Conservation (phyloP, 2,329 filamentous ascomycete species). For the Xylariomycetidae sp. region DNA sequence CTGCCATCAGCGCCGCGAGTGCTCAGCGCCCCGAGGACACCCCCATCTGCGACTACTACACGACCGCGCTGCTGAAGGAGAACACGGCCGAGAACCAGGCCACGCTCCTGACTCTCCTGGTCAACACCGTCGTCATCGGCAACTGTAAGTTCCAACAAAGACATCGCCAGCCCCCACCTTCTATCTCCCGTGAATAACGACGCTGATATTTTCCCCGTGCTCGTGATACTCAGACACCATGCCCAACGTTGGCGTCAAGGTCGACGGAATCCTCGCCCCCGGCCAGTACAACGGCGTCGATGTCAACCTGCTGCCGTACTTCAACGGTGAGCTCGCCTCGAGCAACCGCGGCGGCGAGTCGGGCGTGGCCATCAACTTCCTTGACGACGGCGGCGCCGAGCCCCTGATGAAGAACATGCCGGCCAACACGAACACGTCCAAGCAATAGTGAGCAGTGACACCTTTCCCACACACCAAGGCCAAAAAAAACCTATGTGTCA, state of each 20-base stretch:
- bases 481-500: no score
- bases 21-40: constrained; percentile 44
- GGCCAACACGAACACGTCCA: constrained; percentile 42
- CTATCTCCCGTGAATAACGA: constrained; percentile 1
- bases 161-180: not conserved
- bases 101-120: constrained; percentile 50
- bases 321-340: constrained; percentile 49
- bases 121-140: constrained; percentile 62
- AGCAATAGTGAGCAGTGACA: constrained; percentile 47
- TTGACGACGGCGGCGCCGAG: constrained; percentile 54
- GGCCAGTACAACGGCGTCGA: constrained; percentile 44
- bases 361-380: constrained; percentile 52
- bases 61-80: constrained; percentile 51
- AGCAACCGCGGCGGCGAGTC: constrained; percentile 44
- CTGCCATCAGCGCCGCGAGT: constrained; percentile 18
- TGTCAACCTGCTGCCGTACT: constrained; percentile 57
- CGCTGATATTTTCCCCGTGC: constrained; percentile 2
- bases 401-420: constrained; percentile 53
- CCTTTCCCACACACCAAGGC: not conserved
- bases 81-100: constrained; percentile 57
- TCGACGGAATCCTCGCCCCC: constrained; percentile 53
- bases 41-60: constrained; percentile 61
- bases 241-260: constrained; percentile 46
- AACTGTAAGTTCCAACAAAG: no score
- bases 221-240: constrained; percentile 43